Base-by-base conservation (phyloP, 805 yeast species). In the Myxozyma neglecta region DNA sequence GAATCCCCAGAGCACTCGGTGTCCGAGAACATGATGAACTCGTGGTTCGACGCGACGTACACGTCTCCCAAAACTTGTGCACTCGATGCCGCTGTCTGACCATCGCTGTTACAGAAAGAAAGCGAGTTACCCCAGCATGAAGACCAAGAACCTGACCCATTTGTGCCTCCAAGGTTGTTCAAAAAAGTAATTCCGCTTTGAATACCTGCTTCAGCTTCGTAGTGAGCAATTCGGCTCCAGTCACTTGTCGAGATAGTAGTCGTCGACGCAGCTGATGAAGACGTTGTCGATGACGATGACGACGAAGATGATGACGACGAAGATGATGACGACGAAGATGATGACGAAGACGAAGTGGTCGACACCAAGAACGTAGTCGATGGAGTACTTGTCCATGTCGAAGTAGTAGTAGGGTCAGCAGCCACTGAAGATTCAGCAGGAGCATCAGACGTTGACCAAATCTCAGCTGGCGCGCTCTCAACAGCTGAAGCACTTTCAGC, bases 141-240 rank as follows among this genome's bases (percentile, higher is more conserved):
- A 40, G 92, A 88, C 89, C 93, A 93, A 42, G 83, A 83, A 79
- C 99, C 99, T 13, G 97, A 90, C 56, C 90, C 91, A 34, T 80
- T 75, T 47, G 86, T 79, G 69, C 96, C 96, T 77, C 99, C 99
- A 72, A 79, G 78, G 76, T 88, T 83, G 86, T 93, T 93, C 79
- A 92, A 79, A 84, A 94, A 92, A 45, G 85, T 85, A 68, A 85
- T 78, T 76, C 91, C 91, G 70, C 81, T 78, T 56, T 91, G 77
- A 47, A 86, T 77, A 66, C 92, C 92, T 64, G 92, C 85, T 20
- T 81, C 77, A 14, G 81, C 70, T 68, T 77, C 75, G 81, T 82
- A 93, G 82, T 87, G 88, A 44, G 77, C 72, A 32, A 79, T 64
- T 32, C 79, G 63, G 34, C 80, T 65, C 44, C 80, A 63, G 10